phyloP scores from a whole-genome alignment of 179 eudicot genomes.

The Corrigiola litoralis region DNA sequence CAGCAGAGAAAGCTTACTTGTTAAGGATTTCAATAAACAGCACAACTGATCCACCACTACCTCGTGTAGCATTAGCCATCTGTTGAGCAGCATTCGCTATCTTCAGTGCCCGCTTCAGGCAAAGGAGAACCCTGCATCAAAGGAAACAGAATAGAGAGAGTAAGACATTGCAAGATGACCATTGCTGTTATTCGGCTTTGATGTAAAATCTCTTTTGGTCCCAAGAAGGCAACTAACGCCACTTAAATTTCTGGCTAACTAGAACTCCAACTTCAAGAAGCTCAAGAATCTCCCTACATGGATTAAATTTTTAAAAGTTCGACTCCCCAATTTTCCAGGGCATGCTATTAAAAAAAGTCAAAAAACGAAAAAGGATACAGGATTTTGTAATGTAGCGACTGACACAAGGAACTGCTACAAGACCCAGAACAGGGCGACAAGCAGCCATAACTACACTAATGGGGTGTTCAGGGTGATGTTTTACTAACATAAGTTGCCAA shows the following conservation, averaged over 20 bases:
- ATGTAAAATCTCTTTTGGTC: no score
- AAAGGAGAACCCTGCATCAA: constrained; percentile 76
- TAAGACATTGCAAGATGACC: not conserved
- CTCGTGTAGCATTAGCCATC: constrained; percentile 87
- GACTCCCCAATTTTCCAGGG: no score
- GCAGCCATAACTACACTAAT: no score
- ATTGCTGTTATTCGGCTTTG: not conserved
- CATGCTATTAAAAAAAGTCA: not conserved
- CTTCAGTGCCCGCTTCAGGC: constrained; percentile 90
- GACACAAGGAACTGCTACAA: not conserved
- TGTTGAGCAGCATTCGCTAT: constrained; percentile 96
- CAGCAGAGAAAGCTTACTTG: constrained; percentile 49
- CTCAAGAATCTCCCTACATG: no score
- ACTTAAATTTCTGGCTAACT: no score
- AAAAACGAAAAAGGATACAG: not conserved
- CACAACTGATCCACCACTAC: constrained; percentile 74
- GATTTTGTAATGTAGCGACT: not conserved
- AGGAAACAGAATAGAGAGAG: constrained; percentile 4
- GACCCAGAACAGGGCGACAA: not conserved
- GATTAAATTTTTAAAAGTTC: no score
- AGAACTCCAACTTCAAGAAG: no score
- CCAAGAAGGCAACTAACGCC: no score
- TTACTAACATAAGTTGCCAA: no score
- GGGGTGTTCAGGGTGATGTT: no score
- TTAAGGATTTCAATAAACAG: constrained; percentile 89